Base-by-base conservation (phyloP, 2,329 filamentous ascomycete genomes). In the Claviceps quebecensis region DNA sequence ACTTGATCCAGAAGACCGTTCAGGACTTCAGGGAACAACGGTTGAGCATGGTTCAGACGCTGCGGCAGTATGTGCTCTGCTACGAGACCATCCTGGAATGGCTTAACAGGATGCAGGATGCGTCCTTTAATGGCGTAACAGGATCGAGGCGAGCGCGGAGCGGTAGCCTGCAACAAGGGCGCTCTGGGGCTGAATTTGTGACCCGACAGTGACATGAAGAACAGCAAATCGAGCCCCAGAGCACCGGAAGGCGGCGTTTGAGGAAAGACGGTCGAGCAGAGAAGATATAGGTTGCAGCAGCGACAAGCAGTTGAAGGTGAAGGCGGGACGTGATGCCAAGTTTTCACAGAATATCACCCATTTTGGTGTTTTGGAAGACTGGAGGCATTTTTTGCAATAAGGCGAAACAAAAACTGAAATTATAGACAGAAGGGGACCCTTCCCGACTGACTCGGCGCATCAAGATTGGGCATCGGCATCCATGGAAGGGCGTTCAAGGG, bases 41-140 rank as follows among this genome's bases (percentile, higher is more conserved):
- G 57, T 70, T 96, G 19, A 96, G 89, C 67, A 98, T 97, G 90
- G 91, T 98, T 44, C 93, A 97, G 68, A 96, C 86, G 60, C 70
- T 97, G 53, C 76, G 87, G 54, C 93, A 98, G 65, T 97, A 86
- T 69, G 91, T 96, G 48, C 79, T 98, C 37, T 98, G 93, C 67
- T 98, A 98, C 66, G 93, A 98, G 71, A 94, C 87, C 41, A 77
- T 97, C 6, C 71, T 94, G 51, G 91, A 97, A 67, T 98, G 91
- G 89, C 67, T 93, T 29, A 70, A 67, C 59, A 68, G 76, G 56
- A 59, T 72, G 40, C 70, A 78, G 50, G 73, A 67, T 34, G 48
- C 59, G 37, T 54, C 54, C 46, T 49, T 54, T 48, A 58, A 40
- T 39, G 53, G 50, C 19, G 48, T 54, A 1, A 55, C 55, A 37